Conservation (phyloP, 768 basidiomycete species). For the Agaricus blazei region DNA sequence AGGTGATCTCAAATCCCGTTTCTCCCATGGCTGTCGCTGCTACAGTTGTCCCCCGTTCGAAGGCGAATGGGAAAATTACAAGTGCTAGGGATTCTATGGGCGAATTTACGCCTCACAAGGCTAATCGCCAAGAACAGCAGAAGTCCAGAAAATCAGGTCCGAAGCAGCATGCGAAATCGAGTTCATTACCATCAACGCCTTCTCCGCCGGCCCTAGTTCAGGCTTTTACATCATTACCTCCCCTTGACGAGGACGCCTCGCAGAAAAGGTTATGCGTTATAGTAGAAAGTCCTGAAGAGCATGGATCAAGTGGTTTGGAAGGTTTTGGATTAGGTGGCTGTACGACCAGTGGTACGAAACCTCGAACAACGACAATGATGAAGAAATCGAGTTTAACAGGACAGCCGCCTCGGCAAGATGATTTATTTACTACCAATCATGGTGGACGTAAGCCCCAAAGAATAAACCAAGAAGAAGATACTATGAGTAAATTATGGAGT, state of each 20-base stretch:
- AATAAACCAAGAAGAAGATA: neutral
- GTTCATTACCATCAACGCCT: constrained; percentile 9
- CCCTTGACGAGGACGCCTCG: neutral
- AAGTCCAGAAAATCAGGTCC: constrained; percentile 4
- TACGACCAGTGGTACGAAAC: neutral
- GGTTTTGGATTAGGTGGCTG: constrained; percentile 18
- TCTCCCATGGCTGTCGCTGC: constrained; percentile 3
- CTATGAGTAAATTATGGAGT: constrained; percentile 21
- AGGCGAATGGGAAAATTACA: constrained; percentile 14
- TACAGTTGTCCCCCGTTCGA: constrained; percentile 1
- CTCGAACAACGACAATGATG: neutral
- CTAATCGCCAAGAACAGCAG: constrained; percentile 6
- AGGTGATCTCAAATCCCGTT: neutral
- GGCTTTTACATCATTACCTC: constrained; percentile 2
- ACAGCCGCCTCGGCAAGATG: constrained; percentile 4
- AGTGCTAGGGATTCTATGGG: constrained; percentile 19
- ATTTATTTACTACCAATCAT: constrained; percentile 9
- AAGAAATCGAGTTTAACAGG: neutral
- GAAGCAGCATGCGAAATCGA: too few relatives aligned
- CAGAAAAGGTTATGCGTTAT: constrained; percentile 24
- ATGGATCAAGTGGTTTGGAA: constrained; percentile 19
- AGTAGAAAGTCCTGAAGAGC: constrained; percentile 31
- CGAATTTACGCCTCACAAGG: constrained; percentile 3
- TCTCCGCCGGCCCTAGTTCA: constrained; percentile 8
- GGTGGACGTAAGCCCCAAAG: neutral